Evolutionary conservation across 2,329 filamentous ascomycete species (phyloP).

Genomic region (Phyllosticta citriasiana): DNA sequence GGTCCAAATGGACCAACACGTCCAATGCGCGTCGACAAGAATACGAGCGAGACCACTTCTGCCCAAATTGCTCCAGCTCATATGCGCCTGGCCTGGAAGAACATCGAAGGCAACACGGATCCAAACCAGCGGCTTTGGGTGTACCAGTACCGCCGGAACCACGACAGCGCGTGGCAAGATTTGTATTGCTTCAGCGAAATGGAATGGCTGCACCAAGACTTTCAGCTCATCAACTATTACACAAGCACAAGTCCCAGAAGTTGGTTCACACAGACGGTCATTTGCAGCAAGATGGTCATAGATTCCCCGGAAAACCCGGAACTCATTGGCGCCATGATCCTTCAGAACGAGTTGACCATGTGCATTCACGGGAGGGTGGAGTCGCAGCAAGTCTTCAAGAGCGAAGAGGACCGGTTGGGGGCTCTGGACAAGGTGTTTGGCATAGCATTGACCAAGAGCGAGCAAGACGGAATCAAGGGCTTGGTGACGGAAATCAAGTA

Average conservation of each 20-base stretch:
- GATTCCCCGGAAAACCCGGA: constrained; percentile 25
- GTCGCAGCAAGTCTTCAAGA: constrained; percentile 29
- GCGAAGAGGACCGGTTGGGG: constrained; percentile 33
- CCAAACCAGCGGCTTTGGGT: constrained; percentile 34
- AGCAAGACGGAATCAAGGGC: constrained; percentile 29
- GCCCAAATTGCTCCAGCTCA: constrained; percentile 23
- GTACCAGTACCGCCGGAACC: constrained; percentile 27
- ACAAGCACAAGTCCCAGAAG: constrained; percentile 24
- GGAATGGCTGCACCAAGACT: constrained; percentile 26
- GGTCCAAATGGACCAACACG: constrained; percentile 27
- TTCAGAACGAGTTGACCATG: constrained; percentile 37
- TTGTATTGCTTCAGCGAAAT: constrained; percentile 53
- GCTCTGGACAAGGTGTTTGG: constrained; percentile 36
- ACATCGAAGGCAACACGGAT: constrained; percentile 24
- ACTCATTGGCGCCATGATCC: constrained; percentile 28
- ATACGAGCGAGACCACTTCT: constrained; percentile 12
- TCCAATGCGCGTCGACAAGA: constrained; percentile 28
- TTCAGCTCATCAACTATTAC: constrained; percentile 24
- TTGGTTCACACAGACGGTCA: constrained; percentile 23
- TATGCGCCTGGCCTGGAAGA: constrained; percentile 24
- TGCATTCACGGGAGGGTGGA: constrained; percentile 34
- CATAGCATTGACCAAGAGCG: constrained; percentile 29
- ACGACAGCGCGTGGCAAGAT: constrained; percentile 44
- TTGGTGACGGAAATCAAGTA: constrained; percentile 22
- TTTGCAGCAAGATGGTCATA: constrained; percentile 46